Evolutionary conservation across 1,284 basidiomycete species (phyloP), one percentile per base, ranked within the genome.

Genomic region (Rhodotorula sp.): DNA sequence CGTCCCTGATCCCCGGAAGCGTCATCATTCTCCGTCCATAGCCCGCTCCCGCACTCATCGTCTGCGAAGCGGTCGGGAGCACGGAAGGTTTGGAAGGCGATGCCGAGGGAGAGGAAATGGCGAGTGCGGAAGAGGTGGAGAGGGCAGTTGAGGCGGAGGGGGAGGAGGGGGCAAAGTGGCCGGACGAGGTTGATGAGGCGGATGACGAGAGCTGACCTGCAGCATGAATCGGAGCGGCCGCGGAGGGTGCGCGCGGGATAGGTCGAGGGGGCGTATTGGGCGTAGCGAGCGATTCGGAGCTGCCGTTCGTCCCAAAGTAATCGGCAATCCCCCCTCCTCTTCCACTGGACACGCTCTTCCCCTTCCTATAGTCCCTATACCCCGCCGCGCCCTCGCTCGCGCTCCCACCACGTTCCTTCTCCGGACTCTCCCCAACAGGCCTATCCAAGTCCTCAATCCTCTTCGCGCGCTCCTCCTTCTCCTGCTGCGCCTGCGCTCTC

Each of bases 1-100:
- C 61, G 17, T 66, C 64, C 51, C 64, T 48, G 36, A 69, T 64
- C 7, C 68, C 68, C 2, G 68, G 68, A 4, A 70, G 36, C 10
- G 65, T 36, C 68, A 70, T 70, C 64, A 63, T 66, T 13, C 39
- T 44, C n/a, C 48, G 27, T 49, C 48, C 22, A 10, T 10, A 27
- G 3, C 3, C 36, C 1, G 27, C 32, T 22, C 34, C 49, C 39
- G 8, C 30, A 6, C 15, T 24, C 49, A 32, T 17, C 59, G 51
- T 17, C 11, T 30, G 44, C 27, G 24, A 19, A 5, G 24, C 36
- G n/a, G 19, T 39, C 19, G 39, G 2, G 9, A 44, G 39, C 55
- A 44, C 27, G 20, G 24, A 27, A 13, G 55, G n/a, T 30, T 57
- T 57, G 5, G 22, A 13, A 1, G 55, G 55, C 24, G 55, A 57